Evolutionary conservation across 2,329 filamentous ascomycete species (phyloP).

Genomic region (Cordyceps cicadae): DNA sequence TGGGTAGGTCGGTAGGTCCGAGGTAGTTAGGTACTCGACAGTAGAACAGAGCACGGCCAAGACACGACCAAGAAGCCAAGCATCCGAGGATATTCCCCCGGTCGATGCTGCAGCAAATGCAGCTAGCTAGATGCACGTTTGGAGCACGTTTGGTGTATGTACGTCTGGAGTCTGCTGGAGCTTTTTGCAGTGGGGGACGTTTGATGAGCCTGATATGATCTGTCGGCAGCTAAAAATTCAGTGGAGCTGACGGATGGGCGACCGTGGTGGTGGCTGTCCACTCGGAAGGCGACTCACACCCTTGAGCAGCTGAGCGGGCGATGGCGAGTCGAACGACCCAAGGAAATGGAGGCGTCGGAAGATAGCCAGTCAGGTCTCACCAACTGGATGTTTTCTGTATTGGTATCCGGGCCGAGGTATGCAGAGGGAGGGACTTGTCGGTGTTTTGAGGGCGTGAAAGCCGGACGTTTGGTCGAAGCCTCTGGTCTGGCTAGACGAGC

Average conservation of each 20-base stretch:
- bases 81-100: not conserved
- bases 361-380: not conserved
- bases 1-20: no score
- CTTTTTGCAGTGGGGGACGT: not conserved
- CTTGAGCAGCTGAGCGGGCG: not conserved
- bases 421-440: no score
- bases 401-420: not conserved
- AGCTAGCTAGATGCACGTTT: not conserved
- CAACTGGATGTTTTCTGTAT: not conserved
- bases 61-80: not conserved
- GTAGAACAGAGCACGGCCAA: not conserved
- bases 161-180: not conserved
- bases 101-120: not conserved
- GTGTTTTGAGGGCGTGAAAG: no score
- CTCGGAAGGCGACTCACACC: not conserved
- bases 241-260: not conserved
- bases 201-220: slow-evolving; percentile 9
- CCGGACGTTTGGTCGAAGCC: not conserved
- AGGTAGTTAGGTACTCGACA: not conserved
- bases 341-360: not conserved
- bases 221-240: not conserved
- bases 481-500: not conserved
- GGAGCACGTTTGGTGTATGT: not conserved
- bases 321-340: not conserved
- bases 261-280: not conserved